phyloP scores from a whole-genome alignment of 306 rosid species.

The Dryas alaskensis region DNA sequence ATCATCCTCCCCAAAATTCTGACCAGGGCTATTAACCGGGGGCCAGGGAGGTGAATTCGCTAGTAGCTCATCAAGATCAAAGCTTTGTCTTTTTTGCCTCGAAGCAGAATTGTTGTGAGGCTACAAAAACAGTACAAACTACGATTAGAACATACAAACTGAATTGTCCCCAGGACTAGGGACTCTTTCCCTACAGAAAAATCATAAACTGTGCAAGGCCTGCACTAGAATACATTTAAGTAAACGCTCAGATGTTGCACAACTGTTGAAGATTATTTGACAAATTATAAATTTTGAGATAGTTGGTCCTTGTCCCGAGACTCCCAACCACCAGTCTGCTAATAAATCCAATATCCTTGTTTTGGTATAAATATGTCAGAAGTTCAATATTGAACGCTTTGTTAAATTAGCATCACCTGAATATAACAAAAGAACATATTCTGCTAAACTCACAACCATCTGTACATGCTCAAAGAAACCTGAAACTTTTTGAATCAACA shows the following conservation, averaged over 20 bases:
- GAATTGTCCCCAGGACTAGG: neutral
- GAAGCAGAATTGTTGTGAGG: constrained; percentile 42
- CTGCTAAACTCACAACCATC: too few species aligned
- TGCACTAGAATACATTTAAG: neutral
- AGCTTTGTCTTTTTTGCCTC: constrained; percentile 66
- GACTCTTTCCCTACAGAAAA: neutral
- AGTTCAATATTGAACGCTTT: neutral
- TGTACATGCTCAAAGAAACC: neutral
- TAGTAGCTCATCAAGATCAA: constrained; percentile 77
- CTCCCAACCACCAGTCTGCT: neutral
- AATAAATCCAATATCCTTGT: neutral
- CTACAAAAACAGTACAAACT: constrained; percentile 43
- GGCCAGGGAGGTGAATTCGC: constrained; percentile 92
- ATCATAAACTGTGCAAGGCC: neutral
- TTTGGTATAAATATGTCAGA: neutral
- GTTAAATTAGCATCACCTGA: neutral
- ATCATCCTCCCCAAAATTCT: constrained; percentile 67
- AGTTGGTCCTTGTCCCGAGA: neutral
- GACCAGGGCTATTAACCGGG: constrained; percentile 61
- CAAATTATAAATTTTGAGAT: neutral
- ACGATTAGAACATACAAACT: constrained; percentile 4
- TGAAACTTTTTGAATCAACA: neutral
- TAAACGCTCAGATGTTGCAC: neutral
- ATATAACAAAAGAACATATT: too few species aligned
- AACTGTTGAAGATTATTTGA: neutral